These are phyloP conservation scores for Trypanosoma lewisi DNA, from an alignment of 208 protist genomes.

Conservation along the genomic window DNA sequence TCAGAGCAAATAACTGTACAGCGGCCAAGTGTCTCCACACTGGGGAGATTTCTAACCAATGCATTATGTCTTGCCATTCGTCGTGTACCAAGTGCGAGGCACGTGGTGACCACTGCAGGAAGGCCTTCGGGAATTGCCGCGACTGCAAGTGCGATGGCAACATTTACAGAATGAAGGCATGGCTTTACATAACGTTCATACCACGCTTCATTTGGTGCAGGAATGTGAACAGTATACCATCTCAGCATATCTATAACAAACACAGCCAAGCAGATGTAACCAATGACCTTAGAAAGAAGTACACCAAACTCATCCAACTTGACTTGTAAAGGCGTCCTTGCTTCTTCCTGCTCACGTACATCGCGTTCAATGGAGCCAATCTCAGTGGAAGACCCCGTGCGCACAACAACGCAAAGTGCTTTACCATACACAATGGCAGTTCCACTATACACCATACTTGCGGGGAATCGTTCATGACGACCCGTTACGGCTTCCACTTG, in stretches of 20 bases:
- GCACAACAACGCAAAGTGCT: conserved; percentile 90
- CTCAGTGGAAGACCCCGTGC: conserved; percentile 91
- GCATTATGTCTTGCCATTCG: conserved; percentile 97
- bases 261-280: conserved; percentile 83
- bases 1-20: conserved; percentile 98
- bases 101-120: conserved; percentile 95
- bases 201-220: conserved; percentile 37
- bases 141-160: conserved; percentile 96
- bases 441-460: conserved; percentile 93
- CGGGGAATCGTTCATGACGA: conserved; percentile 53
- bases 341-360: conserved; percentile 83
- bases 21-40: conserved; percentile 97
- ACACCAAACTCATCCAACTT: conserved; percentile 96
- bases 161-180: conserved; percentile 92
- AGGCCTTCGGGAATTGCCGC: conserved; percentile 99
- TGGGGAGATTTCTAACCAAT: conserved; percentile 93
- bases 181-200: conserved; percentile 68
- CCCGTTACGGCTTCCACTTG: conserved; percentile 34
- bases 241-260: conserved; percentile 92
- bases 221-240: conserved; percentile 77
- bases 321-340: conserved; percentile 93
- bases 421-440: conserved; percentile 92
- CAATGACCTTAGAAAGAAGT: conserved; percentile 90
- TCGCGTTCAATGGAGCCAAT: conserved; percentile 93
- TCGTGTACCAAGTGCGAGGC: conserved; percentile 93